Percentiles rank a stretch among this genome's conserved stretches.
These are phyloP conservation scores for Tolypocladium inflatum DNA, from an alignment of 2,329 filamentous ascomycete species.

Conservation along the genomic window DNA sequence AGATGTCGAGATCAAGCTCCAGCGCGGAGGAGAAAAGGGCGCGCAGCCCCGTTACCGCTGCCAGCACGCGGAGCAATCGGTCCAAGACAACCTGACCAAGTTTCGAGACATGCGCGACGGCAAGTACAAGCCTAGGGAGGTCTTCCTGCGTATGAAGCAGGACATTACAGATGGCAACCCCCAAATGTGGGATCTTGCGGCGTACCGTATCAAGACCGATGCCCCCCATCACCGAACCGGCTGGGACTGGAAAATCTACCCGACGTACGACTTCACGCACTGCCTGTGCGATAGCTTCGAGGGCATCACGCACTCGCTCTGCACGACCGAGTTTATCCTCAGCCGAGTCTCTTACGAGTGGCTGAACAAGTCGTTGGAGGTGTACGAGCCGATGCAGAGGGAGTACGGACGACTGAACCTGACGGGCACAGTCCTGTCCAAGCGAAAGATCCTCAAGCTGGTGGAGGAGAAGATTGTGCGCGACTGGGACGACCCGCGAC, in stretches of 20 bases:
- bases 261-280: conserved; percentile 88
- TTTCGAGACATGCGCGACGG: conserved; percentile 89
- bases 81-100: conserved; percentile 69
- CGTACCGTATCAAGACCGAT: conserved; percentile 72
- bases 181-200: conserved; percentile 93
- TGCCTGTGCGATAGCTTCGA: conserved; percentile 91
- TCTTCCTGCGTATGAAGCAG: conserved; percentile 89
- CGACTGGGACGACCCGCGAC: conserved; percentile 83
- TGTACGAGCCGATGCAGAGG: conserved; percentile 90
- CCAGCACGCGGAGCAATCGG: conserved; percentile 63
- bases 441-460: conserved; percentile 72
- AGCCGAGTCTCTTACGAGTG: conserved; percentile 84
- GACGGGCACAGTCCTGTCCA: conserved; percentile 76
- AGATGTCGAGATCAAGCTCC: conserved; percentile 73
- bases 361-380: conserved; percentile 70
- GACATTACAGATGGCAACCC: conserved; percentile 75
- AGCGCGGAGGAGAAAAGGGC: conserved; percentile 68
- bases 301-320: conserved; percentile 82
- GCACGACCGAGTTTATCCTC: conserved; percentile 85
- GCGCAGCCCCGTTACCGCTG: conserved; percentile 69
- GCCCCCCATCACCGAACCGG: conserved; percentile 71
- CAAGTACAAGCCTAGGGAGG: conserved; percentile 76
- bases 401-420: conserved; percentile 63
- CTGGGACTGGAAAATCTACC: conserved; percentile 83
- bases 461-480: conserved; percentile 71